These are phyloP conservation scores for Ceratobasidium sp. DNA, from an alignment of 1,284 basidiomycete species.

Conservation along the genomic window DNA sequence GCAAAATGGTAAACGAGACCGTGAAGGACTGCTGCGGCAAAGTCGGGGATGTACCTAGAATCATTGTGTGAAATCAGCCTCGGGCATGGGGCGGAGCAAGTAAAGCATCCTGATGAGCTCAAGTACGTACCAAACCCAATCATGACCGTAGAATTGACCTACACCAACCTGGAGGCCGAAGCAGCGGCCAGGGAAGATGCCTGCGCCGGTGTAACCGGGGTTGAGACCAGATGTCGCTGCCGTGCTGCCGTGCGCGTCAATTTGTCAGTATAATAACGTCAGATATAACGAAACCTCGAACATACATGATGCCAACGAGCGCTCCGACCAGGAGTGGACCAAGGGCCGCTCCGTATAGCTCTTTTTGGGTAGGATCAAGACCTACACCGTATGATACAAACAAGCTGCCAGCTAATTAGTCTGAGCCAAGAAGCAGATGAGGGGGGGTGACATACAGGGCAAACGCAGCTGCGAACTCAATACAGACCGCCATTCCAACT, in stretches of 20 bases:
- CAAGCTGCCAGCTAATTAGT: slow-evolving; percentile 16
- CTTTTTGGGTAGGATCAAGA: slow-evolving; percentile 41
- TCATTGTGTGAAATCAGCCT: not conserved
- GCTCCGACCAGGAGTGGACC: slow-evolving; percentile 40
- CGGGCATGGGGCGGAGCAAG: not conserved
- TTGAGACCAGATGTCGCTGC: slow-evolving; percentile 40
- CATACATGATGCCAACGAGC: slow-evolving; percentile 41
- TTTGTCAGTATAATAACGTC: slow-evolving; percentile 10
- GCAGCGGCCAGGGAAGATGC: slow-evolving; percentile 42
- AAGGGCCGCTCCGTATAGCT: slow-evolving; percentile 39
- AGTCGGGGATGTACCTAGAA: slow-evolving; percentile 41
- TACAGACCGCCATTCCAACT: slow-evolving; percentile 40
- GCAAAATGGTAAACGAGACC: slow-evolving; percentile 37
- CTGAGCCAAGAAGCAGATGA: not conserved
- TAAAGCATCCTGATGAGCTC: not conserved
- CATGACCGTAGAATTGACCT: slow-evolving; percentile 39
- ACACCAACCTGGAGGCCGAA: slow-evolving; percentile 40
- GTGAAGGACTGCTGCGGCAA: slow-evolving; percentile 38
- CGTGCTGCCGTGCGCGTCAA: slow-evolving; percentile 22
- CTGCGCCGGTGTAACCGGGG: slow-evolving; percentile 42
- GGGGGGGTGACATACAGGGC: slow-evolving; percentile 29
- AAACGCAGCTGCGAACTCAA: slow-evolving; percentile 42
- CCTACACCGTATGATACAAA: slow-evolving; percentile 41
- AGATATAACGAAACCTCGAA: not conserved
- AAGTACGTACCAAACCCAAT: slow-evolving; percentile 41